phyloP scores from a whole-genome alignment of 306 rosid genomes.

The Quercus agrifolia region DNA sequence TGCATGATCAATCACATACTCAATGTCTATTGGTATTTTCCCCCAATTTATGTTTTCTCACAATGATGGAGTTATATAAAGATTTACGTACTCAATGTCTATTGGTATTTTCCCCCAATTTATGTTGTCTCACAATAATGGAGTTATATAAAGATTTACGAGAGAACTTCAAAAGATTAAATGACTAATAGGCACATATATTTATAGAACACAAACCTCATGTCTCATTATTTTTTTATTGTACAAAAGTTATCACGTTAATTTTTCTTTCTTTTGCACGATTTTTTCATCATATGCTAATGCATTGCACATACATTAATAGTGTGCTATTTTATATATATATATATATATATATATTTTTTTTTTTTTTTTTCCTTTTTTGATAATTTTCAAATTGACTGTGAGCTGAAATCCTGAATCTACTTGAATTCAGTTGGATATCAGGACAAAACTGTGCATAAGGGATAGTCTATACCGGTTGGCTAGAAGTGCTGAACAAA shows the following conservation, averaged over 20 bases:
- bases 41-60: too few species aligned
- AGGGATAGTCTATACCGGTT: constrained; percentile 87
- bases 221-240: too few species aligned
- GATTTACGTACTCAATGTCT: too few species aligned
- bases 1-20: too few species aligned
- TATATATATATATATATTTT: not conserved
- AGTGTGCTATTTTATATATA: not conserved
- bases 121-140: too few species aligned
- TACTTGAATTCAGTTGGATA: constrained; percentile 61
- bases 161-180: not conserved
- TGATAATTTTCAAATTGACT: not conserved
- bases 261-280: not conserved
- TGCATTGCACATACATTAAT: not conserved
- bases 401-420: not conserved
- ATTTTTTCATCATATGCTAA: not conserved
- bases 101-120: too few species aligned
- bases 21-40: too few species aligned
- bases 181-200: not conserved
- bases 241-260: not conserved
- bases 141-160: too few species aligned
- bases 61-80: too few species aligned
- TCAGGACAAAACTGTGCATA: constrained; percentile 75
- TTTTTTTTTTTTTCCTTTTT: not conserved
- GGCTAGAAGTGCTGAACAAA: constrained; percentile 88
- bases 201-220: not conserved